Evolutionary conservation across 2,329 filamentous ascomycete species (phyloP), one percentile per base, ranked within the genome.

Genomic region (Venturia nashicola): DNA sequence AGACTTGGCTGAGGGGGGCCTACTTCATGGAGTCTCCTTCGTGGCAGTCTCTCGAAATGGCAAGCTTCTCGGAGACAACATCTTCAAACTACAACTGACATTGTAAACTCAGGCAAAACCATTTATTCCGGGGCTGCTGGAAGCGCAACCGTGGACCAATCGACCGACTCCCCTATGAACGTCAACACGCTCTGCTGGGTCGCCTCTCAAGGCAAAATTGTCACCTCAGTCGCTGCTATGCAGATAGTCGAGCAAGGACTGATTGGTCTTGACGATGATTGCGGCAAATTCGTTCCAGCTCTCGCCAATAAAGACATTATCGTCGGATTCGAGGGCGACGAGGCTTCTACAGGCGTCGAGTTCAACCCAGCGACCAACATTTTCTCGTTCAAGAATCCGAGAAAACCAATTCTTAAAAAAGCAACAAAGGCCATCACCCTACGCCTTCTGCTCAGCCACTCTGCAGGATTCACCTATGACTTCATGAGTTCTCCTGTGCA

Each of bases 371-470:
- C 46, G 16, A 36, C 54, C 9, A 64, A 60, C 20, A 32, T 39
- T 23, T 23, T 48, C 40, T 34, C 27, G 12, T 39, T 5, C 32
- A 27, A 46, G 16, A 36, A 23, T 36, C 54, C 27, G 4, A 23
- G 40, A 7, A 42, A 44, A n/a, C 36, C 34, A 14, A 34, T 43
- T 39, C 7, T 54, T 12, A 34, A 40, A 27, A 27, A 14, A n/a
- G 40, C 54, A 9, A 18, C 8, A 5, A 51, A 60, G 16, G 9
- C 36, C 11, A 64, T 63, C 48, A 64, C 57, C 4, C 64, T 74
- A 2, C 66, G 71, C 2, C 72, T 73, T 27, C 73, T 84, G 0
- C 74, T 84, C 2, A 79, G 77, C 0, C 82, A 84, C 69, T 79
- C 80, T 0, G 71, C 75, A 5, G 82, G 82, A 1, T 65, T 82